phyloP scores from a whole-genome alignment of 805 yeast genomes.

The Sugiyamaella lignohabitans region DNA sequence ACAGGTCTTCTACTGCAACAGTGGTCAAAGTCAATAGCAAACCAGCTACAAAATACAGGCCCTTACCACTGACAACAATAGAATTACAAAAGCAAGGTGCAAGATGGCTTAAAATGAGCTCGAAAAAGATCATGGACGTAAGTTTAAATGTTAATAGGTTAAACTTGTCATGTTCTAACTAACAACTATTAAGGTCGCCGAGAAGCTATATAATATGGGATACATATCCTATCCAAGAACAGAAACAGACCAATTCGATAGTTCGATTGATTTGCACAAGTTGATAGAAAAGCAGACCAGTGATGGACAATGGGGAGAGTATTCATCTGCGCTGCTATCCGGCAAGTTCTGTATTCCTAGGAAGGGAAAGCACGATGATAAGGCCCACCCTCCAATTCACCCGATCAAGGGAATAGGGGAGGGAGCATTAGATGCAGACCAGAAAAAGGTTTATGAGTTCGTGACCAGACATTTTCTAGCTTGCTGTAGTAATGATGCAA shows the following conservation, averaged over 20 bases:
- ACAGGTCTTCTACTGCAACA: constrained; percentile 40
- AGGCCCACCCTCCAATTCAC: constrained; percentile 98
- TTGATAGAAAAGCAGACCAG: constrained; percentile 56
- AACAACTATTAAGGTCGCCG: too few relatives aligned
- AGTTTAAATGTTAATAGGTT: too few relatives aligned
- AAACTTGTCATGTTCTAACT: background rate
- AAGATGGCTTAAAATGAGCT: constrained; percentile 61
- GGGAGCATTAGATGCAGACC: constrained; percentile 35
- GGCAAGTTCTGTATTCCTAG: constrained; percentile 61
- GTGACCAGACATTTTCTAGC: constrained; percentile 83
- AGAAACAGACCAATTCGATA: constrained; percentile 85
- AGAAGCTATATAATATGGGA: constrained; percentile 76
- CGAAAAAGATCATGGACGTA: constrained; percentile 62
- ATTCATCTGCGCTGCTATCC: constrained; percentile 44
- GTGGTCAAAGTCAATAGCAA: constrained; percentile 47
- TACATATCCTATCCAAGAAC: constrained; percentile 94
- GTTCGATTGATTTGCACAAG: constrained; percentile 59
- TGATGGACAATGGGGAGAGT: constrained; percentile 62
- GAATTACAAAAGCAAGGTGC: constrained; percentile 87
- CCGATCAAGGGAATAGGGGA: constrained; percentile 47
- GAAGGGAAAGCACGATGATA: constrained; percentile 77
- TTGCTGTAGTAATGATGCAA: constrained; percentile 86
- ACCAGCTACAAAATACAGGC: constrained; percentile 72
- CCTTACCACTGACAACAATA: constrained; percentile 90
- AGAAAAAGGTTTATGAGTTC: constrained; percentile 75